These are phyloP conservation scores for Solanum bulbocastanum DNA, from an alignment of 257 asterid species.

Conservation along the genomic window DNA sequence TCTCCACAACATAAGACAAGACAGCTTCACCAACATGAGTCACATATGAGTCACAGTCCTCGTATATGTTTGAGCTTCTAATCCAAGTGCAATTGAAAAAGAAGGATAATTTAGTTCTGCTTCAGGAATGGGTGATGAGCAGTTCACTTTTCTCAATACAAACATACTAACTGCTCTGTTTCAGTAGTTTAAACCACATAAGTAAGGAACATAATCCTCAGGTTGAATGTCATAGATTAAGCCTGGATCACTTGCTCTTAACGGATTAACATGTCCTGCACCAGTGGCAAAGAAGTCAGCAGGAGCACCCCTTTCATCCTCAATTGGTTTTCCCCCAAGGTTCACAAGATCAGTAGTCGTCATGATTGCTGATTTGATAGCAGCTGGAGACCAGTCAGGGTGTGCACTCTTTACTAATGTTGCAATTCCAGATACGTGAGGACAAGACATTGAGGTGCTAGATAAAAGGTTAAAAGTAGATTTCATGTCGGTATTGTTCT, in stretches of 20 bases:
- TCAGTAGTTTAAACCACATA: slow-evolving; percentile 15
- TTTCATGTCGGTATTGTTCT: background rate
- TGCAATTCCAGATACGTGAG: slow-evolving; percentile 27
- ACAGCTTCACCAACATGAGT: slow-evolving; percentile 26
- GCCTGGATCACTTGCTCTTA: slow-evolving; percentile 22
- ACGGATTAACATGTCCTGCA: slow-evolving; percentile 27
- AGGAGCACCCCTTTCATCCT: background rate
- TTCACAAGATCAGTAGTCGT: slow-evolving; percentile 6
- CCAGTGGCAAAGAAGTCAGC: slow-evolving; percentile 22
- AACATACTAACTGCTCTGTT: background rate
- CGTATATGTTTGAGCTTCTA: slow-evolving; percentile 1
- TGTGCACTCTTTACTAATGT: slow-evolving; percentile 17
- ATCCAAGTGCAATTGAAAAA: slow-evolving; percentile 6
- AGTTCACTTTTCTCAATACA: slow-evolving; percentile 2
- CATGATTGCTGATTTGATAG: slow-evolving; percentile 28
- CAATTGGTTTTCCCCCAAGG: background rate
- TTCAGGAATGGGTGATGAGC: slow-evolving; percentile 3
- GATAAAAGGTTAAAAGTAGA: slow-evolving; percentile 9
- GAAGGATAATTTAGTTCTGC: slow-evolving; percentile 33
- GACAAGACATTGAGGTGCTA: slow-evolving; percentile 33
- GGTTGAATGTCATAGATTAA: slow-evolving; percentile 14
- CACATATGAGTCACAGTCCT: slow-evolving; percentile 38
- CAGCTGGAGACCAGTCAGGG: slow-evolving; percentile 32
- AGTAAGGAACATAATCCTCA: slow-evolving; percentile 15
- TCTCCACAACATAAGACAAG: background rate